Evolutionary conservation across 176 grass and related monocot genomes (phyloP), one percentile per base, ranked within the genome.

Genomic region (Alloteropsis semialata): DNA sequence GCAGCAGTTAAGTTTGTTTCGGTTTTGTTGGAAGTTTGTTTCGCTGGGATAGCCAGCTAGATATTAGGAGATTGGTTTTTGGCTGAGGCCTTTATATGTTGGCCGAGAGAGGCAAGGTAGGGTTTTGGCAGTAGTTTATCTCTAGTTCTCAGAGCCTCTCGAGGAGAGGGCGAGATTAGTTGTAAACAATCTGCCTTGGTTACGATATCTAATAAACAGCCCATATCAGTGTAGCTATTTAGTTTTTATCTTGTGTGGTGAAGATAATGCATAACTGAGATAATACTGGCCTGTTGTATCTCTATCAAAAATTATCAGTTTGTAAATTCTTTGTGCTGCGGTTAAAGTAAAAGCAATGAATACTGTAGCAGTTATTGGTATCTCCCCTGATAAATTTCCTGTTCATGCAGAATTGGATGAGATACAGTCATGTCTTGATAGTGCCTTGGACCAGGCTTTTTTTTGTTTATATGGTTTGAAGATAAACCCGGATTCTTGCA

Each of bases 391-490:
- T 87, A 77, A 63, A 84, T 84, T 45, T 62, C 49, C 61, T 88
- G 34, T 78, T 55, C 61, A 83, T 91, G 88, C 81, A 91, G 96
- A 98, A 67, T 82, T 93, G 82, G 92, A 98, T 80, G 90, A 98
- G 69, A 79, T 98, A 72, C 90, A 95, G 72, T 87, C 89, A 77
- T 74, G 87, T 76, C 91, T 98, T 44, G 96, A 98, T 73, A 89
- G 86, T 88, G 92, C 96, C 78, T 84, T 98, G 91, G 96, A 98
- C 80, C 92, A 98, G 88, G 90, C 88, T 34, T 95, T 98, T 85
- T 98, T 93, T 79, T 98, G 96, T 84, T 89, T 98, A 81, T 98
- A 98, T 91, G 92, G 92, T 75, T 86, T 98, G 77, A 98, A 98
- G 85, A 93, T 98, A 83, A 94, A 97, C 56, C 95, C 88, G 0